These are phyloP conservation scores for Fusarium sp. DNA, from an alignment of 2,329 filamentous ascomycete genomes.

Conservation along the genomic window DNA sequence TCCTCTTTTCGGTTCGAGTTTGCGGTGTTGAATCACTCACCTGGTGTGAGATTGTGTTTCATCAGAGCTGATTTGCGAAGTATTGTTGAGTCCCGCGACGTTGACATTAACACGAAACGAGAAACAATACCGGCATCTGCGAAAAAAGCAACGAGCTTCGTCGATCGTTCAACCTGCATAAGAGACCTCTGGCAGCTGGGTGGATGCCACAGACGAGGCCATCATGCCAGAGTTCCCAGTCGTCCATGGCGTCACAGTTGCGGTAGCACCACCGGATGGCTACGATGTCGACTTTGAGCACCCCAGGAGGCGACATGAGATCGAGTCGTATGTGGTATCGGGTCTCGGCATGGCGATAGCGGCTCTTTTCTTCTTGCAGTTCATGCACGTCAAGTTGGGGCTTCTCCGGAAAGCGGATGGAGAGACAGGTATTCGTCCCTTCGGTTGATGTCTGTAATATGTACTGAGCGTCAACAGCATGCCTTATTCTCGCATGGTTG, in stretches of 20 bases:
- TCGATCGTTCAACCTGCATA: neutral
- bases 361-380: conserved; percentile 39
- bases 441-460: neutral
- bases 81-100: neutral
- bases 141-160: neutral
- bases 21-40: neutral
- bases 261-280: conserved; percentile 42
- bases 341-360: conserved; percentile 36
- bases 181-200: too few relatives aligned
- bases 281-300: conserved; percentile 51
- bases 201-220: neutral
- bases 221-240: conserved; percentile 30
- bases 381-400: conserved; percentile 42
- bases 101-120: neutral
- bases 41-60: neutral
- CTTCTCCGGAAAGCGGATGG: conserved; percentile 33
- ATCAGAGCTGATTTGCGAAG: neutral
- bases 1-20: neutral
- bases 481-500: conserved; percentile 35
- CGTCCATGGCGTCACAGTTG: conserved; percentile 34
- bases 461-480: conserved; percentile 22
- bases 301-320: conserved; percentile 41
- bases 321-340: conserved; percentile 32
- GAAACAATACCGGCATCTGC: neutral
- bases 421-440: conserved; percentile 30